A percentile compares a stretch with the other conserved stretches of the same genome.
Conservation (phyloP, 306 rosid species). For the Glycine tomentella region DNA sequence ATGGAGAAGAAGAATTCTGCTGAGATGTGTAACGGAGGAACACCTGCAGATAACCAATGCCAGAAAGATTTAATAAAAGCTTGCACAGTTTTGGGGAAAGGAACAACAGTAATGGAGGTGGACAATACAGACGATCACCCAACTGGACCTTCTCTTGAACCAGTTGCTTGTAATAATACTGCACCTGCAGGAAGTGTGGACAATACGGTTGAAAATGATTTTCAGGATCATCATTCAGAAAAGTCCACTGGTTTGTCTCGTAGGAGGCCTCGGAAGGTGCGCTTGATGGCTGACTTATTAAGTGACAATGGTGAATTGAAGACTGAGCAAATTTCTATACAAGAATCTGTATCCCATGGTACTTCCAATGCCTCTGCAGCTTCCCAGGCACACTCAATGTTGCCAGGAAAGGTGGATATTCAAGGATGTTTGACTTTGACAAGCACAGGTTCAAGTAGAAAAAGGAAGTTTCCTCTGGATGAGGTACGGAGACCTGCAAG, state of each 20-base stretch:
- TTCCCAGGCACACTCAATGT: slow-evolving; percentile 47
- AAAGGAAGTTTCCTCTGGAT: slow-evolving; percentile 69
- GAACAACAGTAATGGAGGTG: slow-evolving; percentile 43
- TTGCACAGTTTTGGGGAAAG: slow-evolving; percentile 41
- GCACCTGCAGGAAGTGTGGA: slow-evolving; percentile 56
- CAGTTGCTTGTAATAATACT: slow-evolving; percentile 52
- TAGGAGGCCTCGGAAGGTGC: slow-evolving; percentile 78
- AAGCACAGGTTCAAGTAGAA: slow-evolving; percentile 57
- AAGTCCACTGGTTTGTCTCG: slow-evolving; percentile 65
- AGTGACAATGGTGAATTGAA: slow-evolving; percentile 64
- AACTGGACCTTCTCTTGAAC: slow-evolving; percentile 46
- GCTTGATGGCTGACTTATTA: slow-evolving; percentile 84
- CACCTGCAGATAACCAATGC: slow-evolving; percentile 50
- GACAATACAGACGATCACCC: slow-evolving; percentile 48
- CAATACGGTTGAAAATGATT: slow-evolving; percentile 56
- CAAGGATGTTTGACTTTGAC: slow-evolving; percentile 55
- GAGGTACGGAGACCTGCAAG: slow-evolving; percentile 56
- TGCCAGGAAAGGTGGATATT: slow-evolving; percentile 59
- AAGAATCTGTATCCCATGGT: slow-evolving; percentile 58
- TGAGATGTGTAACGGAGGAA: slow-evolving; percentile 56
- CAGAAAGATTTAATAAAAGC: slow-evolving; percentile 46
- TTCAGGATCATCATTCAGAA: slow-evolving; percentile 61
- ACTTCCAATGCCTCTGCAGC: slow-evolving; percentile 57
- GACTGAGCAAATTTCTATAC: slow-evolving; percentile 48
- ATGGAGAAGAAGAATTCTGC: slow-evolving; percentile 51